phyloP scores from a whole-genome alignment of 2,329 filamentous ascomycete species.

The Pseudocercospora macadamiae region DNA sequence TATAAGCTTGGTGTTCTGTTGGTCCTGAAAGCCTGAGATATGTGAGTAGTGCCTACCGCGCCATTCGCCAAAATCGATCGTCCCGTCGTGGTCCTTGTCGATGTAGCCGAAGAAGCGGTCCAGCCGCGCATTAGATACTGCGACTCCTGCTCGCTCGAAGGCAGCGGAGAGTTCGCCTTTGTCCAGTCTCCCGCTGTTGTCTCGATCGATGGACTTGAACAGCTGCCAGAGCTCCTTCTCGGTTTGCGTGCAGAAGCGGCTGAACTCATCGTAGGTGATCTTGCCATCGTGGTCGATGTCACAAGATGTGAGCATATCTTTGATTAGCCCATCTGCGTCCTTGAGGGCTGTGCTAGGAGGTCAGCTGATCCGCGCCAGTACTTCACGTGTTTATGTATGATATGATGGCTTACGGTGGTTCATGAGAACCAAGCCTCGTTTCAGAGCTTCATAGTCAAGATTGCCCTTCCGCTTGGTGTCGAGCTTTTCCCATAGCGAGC shows the following conservation, averaged over 20 bases:
- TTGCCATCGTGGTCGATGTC: constrained; percentile 86
- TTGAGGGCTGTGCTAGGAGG: constrained; percentile 66
- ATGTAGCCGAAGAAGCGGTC: constrained; percentile 87
- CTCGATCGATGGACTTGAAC: constrained; percentile 83
- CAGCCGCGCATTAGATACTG: constrained; percentile 75
- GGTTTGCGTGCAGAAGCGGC: constrained; percentile 81
- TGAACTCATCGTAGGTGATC: constrained; percentile 94
- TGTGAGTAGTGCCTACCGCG: constrained; percentile 61
- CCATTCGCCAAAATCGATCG: constrained; percentile 93
- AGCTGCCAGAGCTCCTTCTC: constrained; percentile 80
- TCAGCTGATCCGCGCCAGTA: constrained; percentile 10
- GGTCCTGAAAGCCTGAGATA: not conserved
- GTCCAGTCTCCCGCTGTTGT: constrained; percentile 83
- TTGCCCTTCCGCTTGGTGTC: constrained; percentile 76
- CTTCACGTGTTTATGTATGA: not conserved
- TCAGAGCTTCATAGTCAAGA: constrained; percentile 80
- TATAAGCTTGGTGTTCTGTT: constrained; percentile 11
- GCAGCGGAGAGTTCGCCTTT: constrained; percentile 80
- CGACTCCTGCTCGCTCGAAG: constrained; percentile 76
- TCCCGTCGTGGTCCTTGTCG: constrained; percentile 83
- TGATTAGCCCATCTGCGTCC: constrained; percentile 85
- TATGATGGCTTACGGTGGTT: constrained; percentile 75
- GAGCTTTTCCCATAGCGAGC: constrained; percentile 80
- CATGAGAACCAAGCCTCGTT: constrained; percentile 81
- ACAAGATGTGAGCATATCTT: constrained; percentile 77